These are phyloP conservation scores for Trichosanthes truncata DNA, from an alignment of 306 rosid genomes.

Conservation along the genomic window DNA sequence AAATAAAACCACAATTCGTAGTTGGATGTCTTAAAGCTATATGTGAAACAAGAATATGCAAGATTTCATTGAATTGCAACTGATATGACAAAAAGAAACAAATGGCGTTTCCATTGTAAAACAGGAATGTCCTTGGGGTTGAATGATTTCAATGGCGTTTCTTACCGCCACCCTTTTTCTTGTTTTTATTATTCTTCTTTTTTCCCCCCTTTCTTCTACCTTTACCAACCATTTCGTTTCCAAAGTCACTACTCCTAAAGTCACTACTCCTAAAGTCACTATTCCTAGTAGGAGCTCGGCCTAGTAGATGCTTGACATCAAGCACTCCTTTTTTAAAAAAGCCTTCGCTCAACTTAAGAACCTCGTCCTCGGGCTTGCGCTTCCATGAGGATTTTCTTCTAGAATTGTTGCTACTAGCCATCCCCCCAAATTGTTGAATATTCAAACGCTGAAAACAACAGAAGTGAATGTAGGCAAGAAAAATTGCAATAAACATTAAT, in stretches of 20 bases:
- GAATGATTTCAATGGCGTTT: slow-evolving; percentile 18
- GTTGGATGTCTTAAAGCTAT: neutral
- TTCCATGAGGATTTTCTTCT: slow-evolving; percentile 28
- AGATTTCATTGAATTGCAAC: neutral
- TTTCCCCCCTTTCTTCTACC: slow-evolving; percentile 24
- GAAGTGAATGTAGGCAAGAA: neutral
- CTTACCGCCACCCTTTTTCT: slow-evolving; percentile 33
- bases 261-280: slow-evolving; percentile 14
- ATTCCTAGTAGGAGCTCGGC: slow-evolving; percentile 27
- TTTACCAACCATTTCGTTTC: slow-evolving; percentile 3
- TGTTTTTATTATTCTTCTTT: slow-evolving; percentile 16
- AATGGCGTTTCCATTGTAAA: neutral
- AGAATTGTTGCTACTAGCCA: slow-evolving; percentile 18
- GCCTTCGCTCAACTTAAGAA: slow-evolving; percentile 50
- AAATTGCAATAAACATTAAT: neutral
- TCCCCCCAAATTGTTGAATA: slow-evolving; percentile 46
- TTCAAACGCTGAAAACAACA: slow-evolving; percentile 26
- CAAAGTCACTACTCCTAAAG: slow-evolving; percentile 13
- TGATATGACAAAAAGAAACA: neutral
- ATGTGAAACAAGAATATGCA: neutral
- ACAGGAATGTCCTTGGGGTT: neutral
- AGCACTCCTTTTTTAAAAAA: slow-evolving; percentile 64
- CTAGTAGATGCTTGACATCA: slow-evolving; percentile 58
- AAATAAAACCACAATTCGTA: neutral
- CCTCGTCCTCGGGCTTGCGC: slow-evolving; percentile 45